Percentiles rank a stretch among this genome's conserved stretches.
Evolutionary conservation across 345 rosid species (phyloP).

Genomic region (Melaleuca quinquenervia): DNA sequence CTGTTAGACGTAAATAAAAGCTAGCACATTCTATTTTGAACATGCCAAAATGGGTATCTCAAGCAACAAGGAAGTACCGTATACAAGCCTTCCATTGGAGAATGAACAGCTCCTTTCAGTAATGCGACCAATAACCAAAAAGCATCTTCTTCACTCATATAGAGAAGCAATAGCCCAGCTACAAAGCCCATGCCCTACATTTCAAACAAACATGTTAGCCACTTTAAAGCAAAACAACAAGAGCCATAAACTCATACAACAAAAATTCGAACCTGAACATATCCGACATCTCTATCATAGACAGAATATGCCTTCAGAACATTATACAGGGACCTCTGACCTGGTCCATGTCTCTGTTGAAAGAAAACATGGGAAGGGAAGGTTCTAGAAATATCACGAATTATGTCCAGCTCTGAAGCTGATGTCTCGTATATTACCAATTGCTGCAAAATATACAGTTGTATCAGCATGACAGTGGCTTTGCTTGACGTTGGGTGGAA

Average conservation of each 20-base stretch:
- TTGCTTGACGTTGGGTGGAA: not conserved
- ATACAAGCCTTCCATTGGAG: constrained; percentile 97
- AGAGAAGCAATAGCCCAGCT: constrained; percentile 87
- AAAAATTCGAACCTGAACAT: constrained; percentile 67
- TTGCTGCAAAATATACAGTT: constrained; percentile 45
- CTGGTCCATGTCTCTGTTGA: constrained; percentile 98
- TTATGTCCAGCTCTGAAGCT: constrained; percentile 85
- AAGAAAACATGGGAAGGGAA: constrained; percentile 96
- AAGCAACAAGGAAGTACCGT: constrained; percentile 32
- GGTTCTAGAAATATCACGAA: constrained; percentile 89
- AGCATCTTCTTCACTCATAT: constrained; percentile 98
- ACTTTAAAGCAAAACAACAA: not conserved
- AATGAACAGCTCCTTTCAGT: constrained; percentile 92
- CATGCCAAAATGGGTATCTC: not conserved
- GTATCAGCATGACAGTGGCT: not conserved
- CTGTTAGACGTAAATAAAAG: not conserved
- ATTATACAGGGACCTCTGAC: constrained; percentile 93
- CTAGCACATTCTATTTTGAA: not conserved
- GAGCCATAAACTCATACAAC: not conserved
- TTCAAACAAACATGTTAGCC: constrained; percentile 2
- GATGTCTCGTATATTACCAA: constrained; percentile 85
- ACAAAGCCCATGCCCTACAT: constrained; percentile 94
- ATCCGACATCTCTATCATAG: constrained; percentile 89
- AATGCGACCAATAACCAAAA: constrained; percentile 96
- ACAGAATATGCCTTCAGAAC: constrained; percentile 97